phyloP scores from a whole-genome alignment of 2,329 filamentous ascomycete species.

The Aspergillus persii region DNA sequence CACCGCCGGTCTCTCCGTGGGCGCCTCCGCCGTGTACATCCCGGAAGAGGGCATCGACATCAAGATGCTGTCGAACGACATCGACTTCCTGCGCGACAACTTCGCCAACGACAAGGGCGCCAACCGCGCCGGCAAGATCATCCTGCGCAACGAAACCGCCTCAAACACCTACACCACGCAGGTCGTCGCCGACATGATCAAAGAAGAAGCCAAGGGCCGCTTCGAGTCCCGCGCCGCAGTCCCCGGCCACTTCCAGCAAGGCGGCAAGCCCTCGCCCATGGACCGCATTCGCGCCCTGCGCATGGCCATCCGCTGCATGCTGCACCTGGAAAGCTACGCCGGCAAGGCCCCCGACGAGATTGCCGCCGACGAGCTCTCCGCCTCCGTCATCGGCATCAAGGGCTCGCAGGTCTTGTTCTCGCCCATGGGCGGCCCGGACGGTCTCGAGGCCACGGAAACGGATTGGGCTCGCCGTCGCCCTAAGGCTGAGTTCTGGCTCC shows the following conservation, averaged over 20 bases:
- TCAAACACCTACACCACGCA: conserved; percentile 88
- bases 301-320: conserved; percentile 89
- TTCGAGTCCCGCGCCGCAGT: conserved; percentile 93
- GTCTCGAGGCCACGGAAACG: conserved; percentile 78
- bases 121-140: conserved; percentile 85
- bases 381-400: conserved; percentile 86
- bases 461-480: conserved; percentile 92
- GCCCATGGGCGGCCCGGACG: conserved; percentile 61
- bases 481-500: conserved; percentile 80
- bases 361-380: conserved; percentile 68
- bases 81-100: conserved; percentile 80
- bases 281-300: conserved; percentile 89
- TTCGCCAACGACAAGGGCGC: conserved; percentile 85
- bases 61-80: conserved; percentile 87
- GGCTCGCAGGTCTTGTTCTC: conserved; percentile 87
- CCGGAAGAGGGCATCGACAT: conserved; percentile 94
- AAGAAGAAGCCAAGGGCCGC: conserved; percentile 83
- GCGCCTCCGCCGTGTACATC: conserved; percentile 86
- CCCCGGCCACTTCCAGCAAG: conserved; percentile 92
- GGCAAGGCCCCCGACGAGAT: conserved; percentile 66
- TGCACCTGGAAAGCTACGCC: conserved; percentile 79
- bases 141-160: conserved; percentile 94
- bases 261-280: conserved; percentile 90
- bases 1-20: conserved; percentile 80
- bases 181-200: conserved; percentile 92